phyloP scores from a whole-genome alignment of 164 flowering plant genomes.

The Hamamelis virginiana region DNA sequence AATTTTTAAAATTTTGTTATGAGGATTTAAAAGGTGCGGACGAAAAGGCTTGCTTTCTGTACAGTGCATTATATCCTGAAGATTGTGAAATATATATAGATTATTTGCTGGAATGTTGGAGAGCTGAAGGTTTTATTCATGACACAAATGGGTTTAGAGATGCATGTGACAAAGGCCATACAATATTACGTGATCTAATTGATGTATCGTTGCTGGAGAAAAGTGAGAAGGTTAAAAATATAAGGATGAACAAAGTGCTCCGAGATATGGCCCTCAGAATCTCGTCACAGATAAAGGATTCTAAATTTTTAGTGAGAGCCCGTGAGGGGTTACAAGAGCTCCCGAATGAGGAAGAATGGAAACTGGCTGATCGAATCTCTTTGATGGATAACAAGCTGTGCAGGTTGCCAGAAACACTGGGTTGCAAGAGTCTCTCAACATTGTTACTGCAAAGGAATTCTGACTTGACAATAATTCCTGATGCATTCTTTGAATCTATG shows the following conservation, averaged over 20 bases:
- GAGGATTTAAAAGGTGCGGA: background rate
- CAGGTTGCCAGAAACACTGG: background rate
- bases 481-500: constrained; percentile 18
- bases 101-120: constrained; percentile 15
- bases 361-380: background rate
- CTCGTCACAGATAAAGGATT: background rate
- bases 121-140: constrained; percentile 6
- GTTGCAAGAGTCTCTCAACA: constrained; percentile 1
- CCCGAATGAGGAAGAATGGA: constrained; percentile 10
- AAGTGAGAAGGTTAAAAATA: background rate
- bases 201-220: background rate
- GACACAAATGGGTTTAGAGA: background rate
- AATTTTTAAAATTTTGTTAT: constrained; percentile 8
- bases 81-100: constrained; percentile 3
- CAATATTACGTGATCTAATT: constrained; percentile 1
- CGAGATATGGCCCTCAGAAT: background rate
- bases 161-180: background rate
- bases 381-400: constrained; percentile 2
- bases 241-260: background rate
- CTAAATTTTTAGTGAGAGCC: background rate
- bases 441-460: constrained; percentile 15
- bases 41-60: constrained; percentile 6
- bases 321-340: background rate
- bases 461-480: constrained; percentile 7
- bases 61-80: constrained; percentile 10